Conservation (phyloP, 768 basidiomycete species). For the Kondoa malvinella region DNA sequence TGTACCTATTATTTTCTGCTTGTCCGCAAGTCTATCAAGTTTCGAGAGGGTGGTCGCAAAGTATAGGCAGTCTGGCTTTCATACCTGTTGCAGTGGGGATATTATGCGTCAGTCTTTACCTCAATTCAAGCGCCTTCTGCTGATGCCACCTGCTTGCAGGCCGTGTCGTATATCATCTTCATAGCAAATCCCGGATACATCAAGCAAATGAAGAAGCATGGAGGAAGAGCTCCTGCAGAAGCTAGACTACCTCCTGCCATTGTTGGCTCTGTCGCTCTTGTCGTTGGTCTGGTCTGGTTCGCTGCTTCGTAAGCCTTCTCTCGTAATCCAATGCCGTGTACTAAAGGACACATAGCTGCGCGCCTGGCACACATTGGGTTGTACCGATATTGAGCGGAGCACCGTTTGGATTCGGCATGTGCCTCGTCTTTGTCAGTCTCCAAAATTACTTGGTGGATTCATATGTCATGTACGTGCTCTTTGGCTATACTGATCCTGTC, state of each 20-base stretch:
- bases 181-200: constrained; percentile 33
- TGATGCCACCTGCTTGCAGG: neutral
- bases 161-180: constrained; percentile 21
- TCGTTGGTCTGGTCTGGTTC: constrained; percentile 27
- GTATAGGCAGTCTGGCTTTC: constrained; percentile 34
- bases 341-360: no score
- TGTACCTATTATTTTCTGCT: constrained; percentile 13
- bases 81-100: constrained; percentile 15
- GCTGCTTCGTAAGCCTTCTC: neutral
- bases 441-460: neutral
- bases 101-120: neutral
- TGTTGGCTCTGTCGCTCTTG: constrained; percentile 32
- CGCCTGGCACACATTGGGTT: constrained; percentile 44
- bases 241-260: constrained; percentile 33
- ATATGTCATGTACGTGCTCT: neutral
- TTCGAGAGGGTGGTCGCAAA: constrained; percentile 33
- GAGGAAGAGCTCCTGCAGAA: constrained; percentile 33
- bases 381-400: constrained; percentile 42
- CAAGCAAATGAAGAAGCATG: constrained; percentile 25
- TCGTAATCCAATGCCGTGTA: constrained; percentile 23
- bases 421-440: constrained; percentile 12
- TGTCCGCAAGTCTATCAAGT: constrained; percentile 28
- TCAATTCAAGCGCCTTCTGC: neutral
- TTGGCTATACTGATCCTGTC: neutral
- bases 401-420: constrained; percentile 15